Evolutionary conservation across 2,329 filamentous ascomycete genomes (phyloP), one percentile per base, ranked within the genome.

Genomic region (Ophiostoma pallidulum): DNA sequence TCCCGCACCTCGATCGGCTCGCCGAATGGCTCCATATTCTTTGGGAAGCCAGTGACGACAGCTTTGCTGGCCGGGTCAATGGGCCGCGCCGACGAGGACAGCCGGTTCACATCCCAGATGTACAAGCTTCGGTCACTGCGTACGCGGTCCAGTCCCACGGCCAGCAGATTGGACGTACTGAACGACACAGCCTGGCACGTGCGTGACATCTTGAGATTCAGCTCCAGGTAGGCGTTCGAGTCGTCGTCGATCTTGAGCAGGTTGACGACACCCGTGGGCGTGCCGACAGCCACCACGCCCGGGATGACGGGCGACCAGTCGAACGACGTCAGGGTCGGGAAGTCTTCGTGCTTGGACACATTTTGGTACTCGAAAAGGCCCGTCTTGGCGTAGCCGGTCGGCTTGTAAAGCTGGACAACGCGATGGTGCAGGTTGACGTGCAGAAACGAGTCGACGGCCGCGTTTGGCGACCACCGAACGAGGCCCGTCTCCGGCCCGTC

Each of bases 131-230:
- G 78, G 59, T 92, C 87, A 64, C 86, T 89, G 28, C 87, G 77
- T 20, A 90, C 86, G 56, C 85, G 76, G 58, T 92, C 87, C 44
- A 92, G 70, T 1, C 85, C 87, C 24, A 89, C 85, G 9, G 86
- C 87, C 44, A 94, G 68, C 48, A 85, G 71, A 16, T 84, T 82
- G 5, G 71, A 73, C 4, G 77, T 80, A 59, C 81, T 91, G 66
- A 92, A 89, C 4, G 86, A 82, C 35, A 92, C 84, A 1, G 86
- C 84, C 58, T 91, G 87, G 57, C 85, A 91, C 37, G 83, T 83
- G 38, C 87, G 77, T 46, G 84, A 78, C 61, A 88, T 79, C 61
- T 86, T 87, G 40, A 89, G 75, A 18, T 78, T 77, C 51, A 89
- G 78, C 42, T 84, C 78, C 41, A 78, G 60, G 54, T 77, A 77